Conservation (phyloP, 306 rosid genomes). For the Acacia melanoxylon region DNA sequence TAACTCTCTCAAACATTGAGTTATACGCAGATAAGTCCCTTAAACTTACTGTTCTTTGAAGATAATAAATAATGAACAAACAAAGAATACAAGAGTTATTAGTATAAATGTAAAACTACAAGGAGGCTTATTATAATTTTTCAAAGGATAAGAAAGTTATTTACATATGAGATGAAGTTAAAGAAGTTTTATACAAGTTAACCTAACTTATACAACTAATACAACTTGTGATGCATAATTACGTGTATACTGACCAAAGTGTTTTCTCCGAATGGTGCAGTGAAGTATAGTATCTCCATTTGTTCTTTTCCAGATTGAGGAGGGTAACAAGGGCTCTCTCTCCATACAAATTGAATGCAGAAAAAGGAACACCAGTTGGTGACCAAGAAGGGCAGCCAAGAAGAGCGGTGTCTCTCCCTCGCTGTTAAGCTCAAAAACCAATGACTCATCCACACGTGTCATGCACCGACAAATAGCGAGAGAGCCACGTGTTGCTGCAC, state of each 20-base stretch:
- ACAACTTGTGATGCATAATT: background rate
- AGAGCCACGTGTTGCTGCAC: background rate
- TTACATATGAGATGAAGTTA: too few relatives aligned
- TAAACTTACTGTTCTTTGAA: too few relatives aligned
- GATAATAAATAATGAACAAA: too few relatives aligned
- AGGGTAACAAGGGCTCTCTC: background rate
- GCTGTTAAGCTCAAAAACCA: background rate
- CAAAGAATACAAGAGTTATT: too few relatives aligned
- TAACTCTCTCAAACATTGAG: too few relatives aligned
- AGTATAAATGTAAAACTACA: too few relatives aligned
- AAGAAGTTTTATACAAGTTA: too few relatives aligned
- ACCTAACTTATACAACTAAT: background rate
- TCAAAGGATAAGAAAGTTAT: too few relatives aligned
- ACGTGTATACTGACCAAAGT: background rate
- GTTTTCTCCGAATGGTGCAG: background rate
- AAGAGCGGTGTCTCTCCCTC: background rate
- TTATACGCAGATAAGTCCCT: too few relatives aligned
- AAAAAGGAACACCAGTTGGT: background rate
- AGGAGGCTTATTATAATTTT: too few relatives aligned
- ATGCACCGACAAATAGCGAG: background rate
- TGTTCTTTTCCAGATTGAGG: background rate
- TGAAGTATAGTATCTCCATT: background rate
- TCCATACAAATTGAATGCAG: background rate
- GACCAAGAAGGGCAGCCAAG: background rate
- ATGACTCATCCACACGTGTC: background rate